These are phyloP conservation scores for Penicillium aurantiogriseum DNA, from an alignment of 2,329 filamentous ascomycete species.

Conservation along the genomic window DNA sequence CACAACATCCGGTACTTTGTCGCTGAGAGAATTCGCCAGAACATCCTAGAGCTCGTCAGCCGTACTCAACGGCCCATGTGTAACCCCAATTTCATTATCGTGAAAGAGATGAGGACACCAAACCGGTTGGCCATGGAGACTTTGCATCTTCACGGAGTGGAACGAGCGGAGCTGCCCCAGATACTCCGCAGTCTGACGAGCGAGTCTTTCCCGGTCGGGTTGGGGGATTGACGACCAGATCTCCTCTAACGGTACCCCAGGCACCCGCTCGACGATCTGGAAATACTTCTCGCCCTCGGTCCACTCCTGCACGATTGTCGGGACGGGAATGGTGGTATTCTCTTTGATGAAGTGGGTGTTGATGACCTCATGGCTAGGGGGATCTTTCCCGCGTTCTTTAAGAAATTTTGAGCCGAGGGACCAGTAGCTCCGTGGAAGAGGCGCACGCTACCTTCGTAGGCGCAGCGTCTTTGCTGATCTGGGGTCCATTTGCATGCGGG, in stretches of 20 bases:
- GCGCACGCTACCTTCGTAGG: slow-evolving; percentile 3
- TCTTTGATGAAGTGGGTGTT: neutral
- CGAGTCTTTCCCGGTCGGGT: neutral
- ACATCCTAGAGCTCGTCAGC: slow-evolving; percentile 16
- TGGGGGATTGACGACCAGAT: slow-evolving; percentile 5
- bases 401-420: slow-evolving; percentile 5
- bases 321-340: slow-evolving; percentile 1
- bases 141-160: slow-evolving; percentile 17
- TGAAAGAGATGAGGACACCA: slow-evolving; percentile 15
- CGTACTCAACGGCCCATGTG: slow-evolving; percentile 13
- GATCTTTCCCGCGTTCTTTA: slow-evolving; percentile 10
- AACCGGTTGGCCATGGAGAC: slow-evolving; percentile 11
- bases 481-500: slow-evolving; percentile 6
- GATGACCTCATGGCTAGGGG: slow-evolving; percentile 8
- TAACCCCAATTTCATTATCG: neutral
- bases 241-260: slow-evolving; percentile 8
- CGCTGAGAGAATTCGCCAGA: slow-evolving; percentile 1
- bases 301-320: slow-evolving; percentile 5
- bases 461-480: neutral
- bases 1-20: slow-evolving; percentile 8
- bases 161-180: slow-evolving; percentile 10
- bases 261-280: slow-evolving; percentile 5
- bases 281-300: slow-evolving; percentile 3
- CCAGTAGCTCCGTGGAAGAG: slow-evolving; percentile 7
- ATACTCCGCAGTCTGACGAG: neutral